Percentiles rank a stretch among this genome's conserved stretches.
phyloP scores from a whole-genome alignment of 352 stramenopile genomes.

The Aphanomyces invadans region DNA sequence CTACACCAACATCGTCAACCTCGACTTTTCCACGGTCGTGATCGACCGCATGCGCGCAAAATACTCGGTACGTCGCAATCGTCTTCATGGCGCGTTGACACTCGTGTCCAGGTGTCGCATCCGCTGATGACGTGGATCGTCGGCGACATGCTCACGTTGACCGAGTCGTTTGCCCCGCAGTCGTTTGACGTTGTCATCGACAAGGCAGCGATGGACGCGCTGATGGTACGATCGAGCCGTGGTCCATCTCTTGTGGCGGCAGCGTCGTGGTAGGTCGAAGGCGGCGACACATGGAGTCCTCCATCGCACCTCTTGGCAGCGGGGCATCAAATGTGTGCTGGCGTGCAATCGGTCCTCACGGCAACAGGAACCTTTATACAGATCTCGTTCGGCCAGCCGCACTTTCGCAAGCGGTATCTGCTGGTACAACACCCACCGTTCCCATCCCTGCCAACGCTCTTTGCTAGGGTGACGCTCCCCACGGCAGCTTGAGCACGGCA shows the following conservation, averaged over 20 bases:
- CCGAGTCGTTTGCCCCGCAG: constrained; percentile 31
- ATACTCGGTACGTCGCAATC: constrained; percentile 27
- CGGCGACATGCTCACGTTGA: constrained; percentile 51
- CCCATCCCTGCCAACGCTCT: neutral
- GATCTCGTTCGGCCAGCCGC: constrained; percentile 73
- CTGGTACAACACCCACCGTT: constrained; percentile 24
- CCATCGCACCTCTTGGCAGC: constrained; percentile 40
- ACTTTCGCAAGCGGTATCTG: constrained; percentile 67
- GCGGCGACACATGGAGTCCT: constrained; percentile 68
- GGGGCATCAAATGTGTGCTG: constrained; percentile 44
- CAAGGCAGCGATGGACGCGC: constrained; percentile 79
- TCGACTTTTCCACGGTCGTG: constrained; percentile 60
- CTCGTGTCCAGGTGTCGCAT: constrained; percentile 1
- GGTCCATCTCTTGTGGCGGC: neutral
- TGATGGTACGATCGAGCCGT: constrained; percentile 34
- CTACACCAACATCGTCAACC: constrained; percentile 56
- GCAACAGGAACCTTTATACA: constrained; percentile 51
- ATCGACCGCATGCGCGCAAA: constrained; percentile 60
- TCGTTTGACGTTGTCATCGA: constrained; percentile 75
- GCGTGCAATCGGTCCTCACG: constrained; percentile 40
- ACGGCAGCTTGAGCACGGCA: constrained; percentile 28
- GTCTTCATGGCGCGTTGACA: too few relatives aligned
- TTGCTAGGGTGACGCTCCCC: constrained; percentile 33
- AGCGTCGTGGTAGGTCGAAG: constrained; percentile 43
- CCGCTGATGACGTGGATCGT: constrained; percentile 46